Evolutionary conservation across 495 filamentous ascomycete genomes (phyloP).

Genomic region (Penicillium fimorum): DNA sequence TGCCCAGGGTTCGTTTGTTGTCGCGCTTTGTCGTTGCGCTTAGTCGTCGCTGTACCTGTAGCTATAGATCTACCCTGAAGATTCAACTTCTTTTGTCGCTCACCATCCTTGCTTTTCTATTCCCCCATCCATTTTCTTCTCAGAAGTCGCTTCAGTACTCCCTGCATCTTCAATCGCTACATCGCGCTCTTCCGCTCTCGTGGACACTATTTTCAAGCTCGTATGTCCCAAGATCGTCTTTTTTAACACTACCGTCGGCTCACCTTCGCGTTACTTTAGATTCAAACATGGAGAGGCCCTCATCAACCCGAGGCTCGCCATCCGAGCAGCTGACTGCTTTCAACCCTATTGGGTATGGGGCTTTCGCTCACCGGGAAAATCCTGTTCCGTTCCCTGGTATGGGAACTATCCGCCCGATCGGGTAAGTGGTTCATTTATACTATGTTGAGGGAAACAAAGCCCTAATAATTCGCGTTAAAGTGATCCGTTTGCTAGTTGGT

Average conservation of each 20-base stretch:
- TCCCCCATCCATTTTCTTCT: no score
- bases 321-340: conserved; percentile 1
- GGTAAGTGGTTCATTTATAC: background rate
- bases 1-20: no score
- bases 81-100: no score
- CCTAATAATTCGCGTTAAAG: background rate
- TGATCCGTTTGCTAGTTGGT: conserved; percentile 1
- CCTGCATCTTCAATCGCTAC: no score
- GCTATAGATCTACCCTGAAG: no score
- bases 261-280: background rate
- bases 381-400: background rate
- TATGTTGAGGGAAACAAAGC: background rate
- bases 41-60: no score
- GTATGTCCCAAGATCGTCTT: background rate
- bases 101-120: no score
- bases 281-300: background rate
- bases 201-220: background rate
- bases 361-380: background rate
- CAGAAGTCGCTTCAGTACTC: no score
- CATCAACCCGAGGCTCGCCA: background rate
- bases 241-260: background rate
- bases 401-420: background rate
- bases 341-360: background rate
- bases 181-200: no score
- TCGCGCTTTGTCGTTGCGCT: no score